phyloP scores from a whole-genome alignment of 495 filamentous ascomycete genomes.

The Penicillium egyptiacum region DNA sequence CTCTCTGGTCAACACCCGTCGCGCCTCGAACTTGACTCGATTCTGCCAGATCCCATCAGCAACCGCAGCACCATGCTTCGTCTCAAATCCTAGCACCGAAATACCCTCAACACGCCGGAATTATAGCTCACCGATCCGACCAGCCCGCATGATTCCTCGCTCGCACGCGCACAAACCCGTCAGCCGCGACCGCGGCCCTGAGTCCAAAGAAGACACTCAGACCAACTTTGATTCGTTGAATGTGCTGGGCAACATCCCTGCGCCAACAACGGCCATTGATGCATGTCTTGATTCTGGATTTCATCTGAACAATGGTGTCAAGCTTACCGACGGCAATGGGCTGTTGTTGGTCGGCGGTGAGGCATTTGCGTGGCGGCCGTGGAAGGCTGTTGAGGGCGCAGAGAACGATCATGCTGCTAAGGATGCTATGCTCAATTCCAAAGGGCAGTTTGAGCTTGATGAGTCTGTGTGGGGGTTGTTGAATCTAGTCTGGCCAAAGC shows the following conservation, averaged over 20 bases:
- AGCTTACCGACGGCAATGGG: conserved; percentile 62
- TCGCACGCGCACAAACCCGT: conserved; percentile 41
- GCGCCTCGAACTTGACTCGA: conserved; percentile 20
- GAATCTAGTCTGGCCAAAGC: conserved; percentile 82
- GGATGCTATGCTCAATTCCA: conserved; percentile 61
- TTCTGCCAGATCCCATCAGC: conserved; percentile 8
- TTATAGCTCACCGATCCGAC: conserved; percentile 31
- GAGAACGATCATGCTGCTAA: conserved; percentile 32
- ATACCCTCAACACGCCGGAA: conserved; percentile 24
- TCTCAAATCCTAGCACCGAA: conserved; percentile 1
- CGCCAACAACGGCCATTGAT: conserved; percentile 81
- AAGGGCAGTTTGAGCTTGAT: conserved; percentile 78
- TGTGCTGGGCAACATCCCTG: conserved; percentile 72
- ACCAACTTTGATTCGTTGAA: conserved; percentile 77
- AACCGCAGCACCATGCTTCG: conserved; percentile 16
- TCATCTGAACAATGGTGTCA: conserved; percentile 72
- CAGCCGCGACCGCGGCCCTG: conserved; percentile 57
- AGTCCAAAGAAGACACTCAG: conserved; percentile 59
- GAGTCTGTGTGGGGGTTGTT: conserved; percentile 73
- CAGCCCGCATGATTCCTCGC: conserved; percentile 42
- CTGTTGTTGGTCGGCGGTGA: conserved; percentile 79
- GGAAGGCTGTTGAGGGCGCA: conserved; percentile 46
- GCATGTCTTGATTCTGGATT: conserved; percentile 76
- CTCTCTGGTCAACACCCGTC: conserved; percentile 24
- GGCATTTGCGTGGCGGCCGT: conserved; percentile 85